phyloP scores from a whole-genome alignment of 345 rosid species.

The Chamaenerion angustifolium region DNA sequence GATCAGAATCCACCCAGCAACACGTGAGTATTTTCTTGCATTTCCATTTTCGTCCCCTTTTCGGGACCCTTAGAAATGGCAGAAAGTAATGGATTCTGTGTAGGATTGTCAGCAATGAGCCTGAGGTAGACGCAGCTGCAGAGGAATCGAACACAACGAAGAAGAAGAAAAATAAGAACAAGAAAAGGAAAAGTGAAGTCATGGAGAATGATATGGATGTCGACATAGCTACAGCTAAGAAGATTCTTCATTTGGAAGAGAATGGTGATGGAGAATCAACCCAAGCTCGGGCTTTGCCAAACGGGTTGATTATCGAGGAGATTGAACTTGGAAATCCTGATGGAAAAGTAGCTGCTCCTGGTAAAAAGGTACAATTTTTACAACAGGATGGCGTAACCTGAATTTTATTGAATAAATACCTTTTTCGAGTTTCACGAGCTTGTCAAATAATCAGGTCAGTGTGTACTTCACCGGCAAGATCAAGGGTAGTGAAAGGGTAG shows the following conservation, averaged over 20 bases:
- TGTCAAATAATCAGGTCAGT: constrained; percentile 20
- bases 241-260: neutral
- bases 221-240: constrained; percentile 3
- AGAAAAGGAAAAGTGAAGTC: constrained; percentile 10
- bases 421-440: constrained; percentile 4
- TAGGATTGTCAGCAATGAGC: neutral
- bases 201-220: constrained; percentile 9
- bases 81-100: neutral
- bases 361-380: constrained; percentile 28
- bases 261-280: constrained; percentile 11
- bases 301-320: constrained; percentile 31
- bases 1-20: too few relatives aligned
- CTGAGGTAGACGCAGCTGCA: neutral
- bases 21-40: neutral
- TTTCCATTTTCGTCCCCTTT: neutral
- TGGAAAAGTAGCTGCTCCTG: constrained; percentile 30
- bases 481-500: constrained; percentile 26
- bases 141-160: constrained; percentile 10
- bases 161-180: constrained; percentile 22
- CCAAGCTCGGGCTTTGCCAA: constrained; percentile 13
- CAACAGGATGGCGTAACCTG: neutral
- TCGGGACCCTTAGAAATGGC: neutral
- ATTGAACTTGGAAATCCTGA: constrained; percentile 26
- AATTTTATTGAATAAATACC: neutral
- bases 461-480: constrained; percentile 32